phyloP scores from a whole-genome alignment of 2,329 filamentous ascomycete species.

The Fusarium musae region DNA sequence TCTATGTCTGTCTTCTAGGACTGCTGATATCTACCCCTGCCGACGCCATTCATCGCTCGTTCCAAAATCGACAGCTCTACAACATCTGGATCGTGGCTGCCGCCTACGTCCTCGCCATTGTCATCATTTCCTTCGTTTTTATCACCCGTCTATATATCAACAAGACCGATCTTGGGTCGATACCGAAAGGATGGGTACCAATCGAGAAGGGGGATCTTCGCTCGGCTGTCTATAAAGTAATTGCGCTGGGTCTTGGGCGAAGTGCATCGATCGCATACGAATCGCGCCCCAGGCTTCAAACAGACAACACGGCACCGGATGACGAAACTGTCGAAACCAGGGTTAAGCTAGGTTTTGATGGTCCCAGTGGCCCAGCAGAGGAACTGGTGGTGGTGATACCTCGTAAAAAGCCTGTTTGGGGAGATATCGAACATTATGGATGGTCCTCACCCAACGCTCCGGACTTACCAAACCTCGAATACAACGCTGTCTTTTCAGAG shows the following conservation, averaged over 20 bases:
- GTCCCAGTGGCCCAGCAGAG: slow-evolving; percentile 51
- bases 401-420: slow-evolving; percentile 73
- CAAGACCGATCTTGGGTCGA: slow-evolving; percentile 79
- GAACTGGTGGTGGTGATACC: slow-evolving; percentile 61
- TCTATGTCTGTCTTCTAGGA: slow-evolving; percentile 77
- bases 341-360: slow-evolving; percentile 46
- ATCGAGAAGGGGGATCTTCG: slow-evolving; percentile 86
- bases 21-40: slow-evolving; percentile 83
- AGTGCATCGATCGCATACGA: slow-evolving; percentile 87
- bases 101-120: slow-evolving; percentile 77
- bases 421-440: slow-evolving; percentile 83
- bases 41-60: slow-evolving; percentile 83
- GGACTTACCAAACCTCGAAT: slow-evolving; percentile 84
- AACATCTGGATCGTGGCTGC: slow-evolving; percentile 87
- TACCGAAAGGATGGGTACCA: slow-evolving; percentile 88
- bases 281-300: slow-evolving; percentile 48
- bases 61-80: slow-evolving; percentile 72
- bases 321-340: slow-evolving; percentile 32
- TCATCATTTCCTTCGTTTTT: slow-evolving; percentile 81
- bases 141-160: slow-evolving; percentile 87
- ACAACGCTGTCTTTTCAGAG: slow-evolving; percentile 82
- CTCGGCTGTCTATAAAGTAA: slow-evolving; percentile 78
- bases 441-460: slow-evolving; percentile 85
- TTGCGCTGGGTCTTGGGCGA: slow-evolving; percentile 76
- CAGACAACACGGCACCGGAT: slow-evolving; percentile 24